Evolutionary conservation across 1,284 basidiomycete genomes (phyloP), one percentile per base, ranked within the genome.

Genomic region (Boletus semigastroideus): DNA sequence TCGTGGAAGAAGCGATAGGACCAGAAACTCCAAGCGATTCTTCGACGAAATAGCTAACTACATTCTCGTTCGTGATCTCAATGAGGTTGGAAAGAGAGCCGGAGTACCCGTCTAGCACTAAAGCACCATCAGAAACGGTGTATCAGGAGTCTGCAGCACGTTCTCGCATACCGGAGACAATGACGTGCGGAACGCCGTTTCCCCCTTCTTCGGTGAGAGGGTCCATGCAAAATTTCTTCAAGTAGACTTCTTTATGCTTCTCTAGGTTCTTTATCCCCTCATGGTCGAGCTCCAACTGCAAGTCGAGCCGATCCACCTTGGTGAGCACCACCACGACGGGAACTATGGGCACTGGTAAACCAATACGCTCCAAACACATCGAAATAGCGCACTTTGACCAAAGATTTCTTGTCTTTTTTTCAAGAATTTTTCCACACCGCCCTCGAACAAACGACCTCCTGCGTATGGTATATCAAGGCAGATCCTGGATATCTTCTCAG

Each of bases 1-100:
- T 63, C 16, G 63, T 42, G 11, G 61, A 63, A 9, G 65, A 59
- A n/a, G 63, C 63, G 17, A 61, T 55, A 20, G 28, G 17, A 4
- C 49, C 61, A 8, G 47, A 8, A 27, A 46, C 27, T 17, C 48
- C 41, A 0, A 50, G 45, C 1, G 38, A 55, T n/a, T 55, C 58
- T 16, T 41, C 34, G 16, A 45, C 41, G 36, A 50, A 12, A 31
- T 59, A 33, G 5, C 38, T 37, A 4, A 8, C 11, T 42, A 60
- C 56, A 12, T 19, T 37, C n/a, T 54, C 31, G 3, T 33, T 8
- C 0, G 60, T 64, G 1, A n/a, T 31, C 16, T 13, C 20, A 39
- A 60, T 20, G 14, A 60, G 31, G 0, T 7, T 8, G 6, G 38
- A n/a, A 11, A 60, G 47, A 4, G 38, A 43, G 1, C 46, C 37